A percentile compares a stretch with the other conserved stretches of the same genome.
phyloP scores from a whole-genome alignment of 805 yeast genomes.

The Scheffersomyces spartinae region DNA sequence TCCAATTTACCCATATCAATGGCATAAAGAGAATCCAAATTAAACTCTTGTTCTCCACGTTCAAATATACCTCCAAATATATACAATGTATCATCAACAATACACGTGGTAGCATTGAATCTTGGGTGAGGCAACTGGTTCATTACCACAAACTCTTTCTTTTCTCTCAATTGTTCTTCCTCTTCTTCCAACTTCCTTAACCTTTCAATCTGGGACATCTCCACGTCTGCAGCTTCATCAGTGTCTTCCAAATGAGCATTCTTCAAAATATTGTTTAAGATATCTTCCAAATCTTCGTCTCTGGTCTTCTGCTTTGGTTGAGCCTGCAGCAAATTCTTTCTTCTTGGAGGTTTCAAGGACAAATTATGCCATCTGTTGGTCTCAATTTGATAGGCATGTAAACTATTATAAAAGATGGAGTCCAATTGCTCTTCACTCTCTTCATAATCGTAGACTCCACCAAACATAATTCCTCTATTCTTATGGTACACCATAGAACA shows the following conservation, averaged over 20 bases:
- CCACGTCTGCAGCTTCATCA: conserved; percentile 29
- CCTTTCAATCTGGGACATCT: conserved; percentile 21
- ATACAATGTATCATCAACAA: conserved; percentile 71
- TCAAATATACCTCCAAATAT: conserved; percentile 91
- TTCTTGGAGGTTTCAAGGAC: conserved; percentile 49
- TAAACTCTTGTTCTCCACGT: conserved; percentile 73
- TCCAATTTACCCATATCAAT: conserved; percentile 79
- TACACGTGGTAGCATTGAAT: conserved; percentile 78
- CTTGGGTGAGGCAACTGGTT: conserved; percentile 75
- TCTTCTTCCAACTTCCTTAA: conserved; percentile 25
- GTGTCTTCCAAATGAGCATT: conserved; percentile 61
- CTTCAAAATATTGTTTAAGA: conserved; percentile 60
- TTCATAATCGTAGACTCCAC: conserved; percentile 91
- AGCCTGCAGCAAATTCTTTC: conserved; percentile 27
- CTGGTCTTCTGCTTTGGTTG: conserved; percentile 38
- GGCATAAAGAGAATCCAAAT: conserved; percentile 75
- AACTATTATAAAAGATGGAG: conserved; percentile 70
- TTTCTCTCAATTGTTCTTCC: conserved; percentile 25
- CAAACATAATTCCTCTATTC: conserved; percentile 86
- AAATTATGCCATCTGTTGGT: conserved; percentile 81
- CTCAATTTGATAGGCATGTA: conserved; percentile 75
- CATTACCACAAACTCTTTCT: conserved; percentile 43
- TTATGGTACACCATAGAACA: conserved; percentile 81
- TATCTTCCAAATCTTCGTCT: conserved; percentile 74
- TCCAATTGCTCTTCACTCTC: conserved; percentile 90